phyloP scores from a whole-genome alignment of 1,284 basidiomycete genomes.

The Vanrija pseudolonga region DNA sequence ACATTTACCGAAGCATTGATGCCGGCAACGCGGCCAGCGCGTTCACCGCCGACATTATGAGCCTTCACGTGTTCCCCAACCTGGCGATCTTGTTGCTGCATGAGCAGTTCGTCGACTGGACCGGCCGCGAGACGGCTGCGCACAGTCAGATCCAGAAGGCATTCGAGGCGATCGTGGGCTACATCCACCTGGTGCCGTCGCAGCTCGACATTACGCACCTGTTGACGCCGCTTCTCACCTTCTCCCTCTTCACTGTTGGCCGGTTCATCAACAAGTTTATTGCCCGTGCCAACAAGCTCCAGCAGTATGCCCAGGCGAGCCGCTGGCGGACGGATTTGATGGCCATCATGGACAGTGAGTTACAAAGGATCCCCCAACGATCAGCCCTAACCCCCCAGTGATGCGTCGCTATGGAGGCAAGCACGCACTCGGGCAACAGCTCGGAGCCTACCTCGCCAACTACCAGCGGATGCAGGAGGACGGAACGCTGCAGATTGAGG shows the following conservation, averaged over 20 bases:
- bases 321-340: constrained; percentile 31
- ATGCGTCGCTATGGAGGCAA: constrained; percentile 13
- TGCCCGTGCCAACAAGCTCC: constrained; percentile 15
- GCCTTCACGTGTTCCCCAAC: constrained; percentile 39
- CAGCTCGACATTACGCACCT: constrained; percentile 38
- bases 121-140: constrained; percentile 9
- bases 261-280: constrained; percentile 32
- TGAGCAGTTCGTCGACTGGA: constrained; percentile 37
- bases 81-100: constrained; percentile 29
- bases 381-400: neutral
- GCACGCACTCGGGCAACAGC: constrained; percentile 7
- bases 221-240: constrained; percentile 29
- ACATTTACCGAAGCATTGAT: constrained; percentile 28
- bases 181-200: constrained; percentile 40
- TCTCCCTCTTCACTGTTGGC: constrained; percentile 35
- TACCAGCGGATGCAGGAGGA: constrained; percentile 6
- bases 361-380: too few species aligned
- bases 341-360: constrained; percentile 24
- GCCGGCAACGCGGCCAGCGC: constrained; percentile 1
- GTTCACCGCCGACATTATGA: constrained; percentile 32
- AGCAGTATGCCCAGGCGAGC: constrained; percentile 24
- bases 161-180: constrained; percentile 29
- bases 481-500: neutral
- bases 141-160: constrained; percentile 22
- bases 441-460: constrained; percentile 5